Evolutionary conservation across 2,329 filamentous ascomycete species (phyloP).

Genomic region (Monosporascus sp.): DNA sequence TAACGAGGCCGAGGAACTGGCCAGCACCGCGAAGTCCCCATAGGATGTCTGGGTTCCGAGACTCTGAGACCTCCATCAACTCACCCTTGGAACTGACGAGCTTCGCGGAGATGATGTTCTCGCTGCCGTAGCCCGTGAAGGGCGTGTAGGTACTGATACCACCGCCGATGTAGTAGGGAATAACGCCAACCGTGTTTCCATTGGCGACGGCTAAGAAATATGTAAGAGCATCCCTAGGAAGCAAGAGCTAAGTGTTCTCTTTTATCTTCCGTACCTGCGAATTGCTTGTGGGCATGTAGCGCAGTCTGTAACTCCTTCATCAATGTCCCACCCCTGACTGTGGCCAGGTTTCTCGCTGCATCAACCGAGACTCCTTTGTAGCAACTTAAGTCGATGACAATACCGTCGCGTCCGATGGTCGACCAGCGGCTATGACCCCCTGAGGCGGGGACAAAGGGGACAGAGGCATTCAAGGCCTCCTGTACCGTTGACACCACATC

Average conservation of each 20-base stretch:
- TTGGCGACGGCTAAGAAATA: conserved; percentile 19
- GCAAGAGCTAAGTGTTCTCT: too few relatives aligned
- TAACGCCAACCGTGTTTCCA: conserved; percentile 25
- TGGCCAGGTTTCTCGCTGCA: conserved; percentile 31
- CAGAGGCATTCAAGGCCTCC: conserved; percentile 1
- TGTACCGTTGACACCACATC: conserved; percentile 1
- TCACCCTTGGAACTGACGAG: conserved; percentile 25
- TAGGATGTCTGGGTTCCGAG: conserved; percentile 22
- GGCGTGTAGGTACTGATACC: conserved; percentile 9
- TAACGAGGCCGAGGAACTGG: conserved; percentile 30
- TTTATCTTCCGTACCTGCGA: conserved; percentile 8
- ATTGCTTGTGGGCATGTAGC: conserved; percentile 5
- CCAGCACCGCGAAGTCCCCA: conserved; percentile 29
- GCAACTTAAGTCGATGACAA: conserved; percentile 11
- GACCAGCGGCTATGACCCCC: conserved; percentile 14
- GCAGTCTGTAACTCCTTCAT: conserved; percentile 4
- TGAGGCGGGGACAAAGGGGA: conserved; percentile 8
- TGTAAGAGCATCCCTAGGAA: background rate
- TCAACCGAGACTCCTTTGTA: conserved; percentile 5
- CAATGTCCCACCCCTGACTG: conserved; percentile 8
- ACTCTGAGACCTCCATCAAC: conserved; percentile 18
- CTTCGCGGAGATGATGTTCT: conserved; percentile 21
- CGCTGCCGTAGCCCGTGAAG: conserved; percentile 17
- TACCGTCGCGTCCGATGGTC: conserved; percentile 7
- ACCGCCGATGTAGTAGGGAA: conserved; percentile 17